Conservation (phyloP, 495 filamentous ascomycete genomes). For the Aspergillus conjunctus region DNA sequence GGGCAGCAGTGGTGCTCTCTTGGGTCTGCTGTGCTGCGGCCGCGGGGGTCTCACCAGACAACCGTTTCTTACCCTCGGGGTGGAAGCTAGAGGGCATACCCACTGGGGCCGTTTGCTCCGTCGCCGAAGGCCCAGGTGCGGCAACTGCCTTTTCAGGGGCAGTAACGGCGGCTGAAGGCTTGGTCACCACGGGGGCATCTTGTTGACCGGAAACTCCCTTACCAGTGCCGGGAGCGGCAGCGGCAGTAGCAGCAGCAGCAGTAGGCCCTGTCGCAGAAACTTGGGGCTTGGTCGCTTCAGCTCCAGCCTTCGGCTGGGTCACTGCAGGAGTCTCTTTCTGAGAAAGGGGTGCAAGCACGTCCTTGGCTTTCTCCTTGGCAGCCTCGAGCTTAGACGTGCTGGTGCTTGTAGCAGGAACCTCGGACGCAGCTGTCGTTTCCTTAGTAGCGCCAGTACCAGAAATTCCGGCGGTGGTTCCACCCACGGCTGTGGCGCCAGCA, state of each 20-base stretch:
- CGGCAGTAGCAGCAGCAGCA: not conserved
- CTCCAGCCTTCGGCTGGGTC: not conserved
- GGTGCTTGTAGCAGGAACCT: not conserved
- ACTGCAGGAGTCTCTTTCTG: not conserved
- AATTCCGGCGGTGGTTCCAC: not conserved
- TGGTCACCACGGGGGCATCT: constrained; percentile 17
- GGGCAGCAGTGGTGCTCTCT: not conserved
- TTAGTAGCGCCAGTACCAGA: constrained; percentile 1
- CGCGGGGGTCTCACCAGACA: constrained; percentile 10
- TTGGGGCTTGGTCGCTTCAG: not conserved
- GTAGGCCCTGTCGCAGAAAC: not conserved
- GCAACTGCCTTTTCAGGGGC: constrained; percentile 16
- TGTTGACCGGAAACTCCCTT: constrained; percentile 1
- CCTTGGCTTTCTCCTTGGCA: constrained; percentile 1
- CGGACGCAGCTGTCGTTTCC: not conserved
- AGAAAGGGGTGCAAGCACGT: not conserved
- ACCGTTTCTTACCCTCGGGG: constrained; percentile 5
- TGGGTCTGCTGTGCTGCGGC: constrained; percentile 13
- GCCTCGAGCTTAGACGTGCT: not conserved
- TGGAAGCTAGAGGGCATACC: constrained; percentile 15
- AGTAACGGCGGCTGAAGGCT: constrained; percentile 12
- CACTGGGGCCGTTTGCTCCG: constrained; percentile 4
- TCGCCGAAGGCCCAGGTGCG: not conserved
- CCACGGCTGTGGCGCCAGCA: constrained; percentile 1
- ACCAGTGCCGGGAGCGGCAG: not conserved